Conservation (phyloP, 306 rosid species). For the Trifolium subterraneum region DNA sequence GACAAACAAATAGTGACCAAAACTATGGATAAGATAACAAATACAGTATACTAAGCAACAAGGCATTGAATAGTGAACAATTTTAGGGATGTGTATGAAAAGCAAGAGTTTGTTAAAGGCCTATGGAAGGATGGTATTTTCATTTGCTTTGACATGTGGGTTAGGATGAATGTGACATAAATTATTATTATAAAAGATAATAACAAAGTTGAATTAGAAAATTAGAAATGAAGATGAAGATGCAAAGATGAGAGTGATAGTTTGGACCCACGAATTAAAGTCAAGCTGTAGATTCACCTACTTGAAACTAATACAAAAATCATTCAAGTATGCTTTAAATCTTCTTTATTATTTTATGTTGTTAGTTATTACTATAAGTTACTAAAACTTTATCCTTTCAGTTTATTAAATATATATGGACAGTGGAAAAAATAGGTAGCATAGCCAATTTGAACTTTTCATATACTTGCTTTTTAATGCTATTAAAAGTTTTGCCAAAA, state of each 20-base stretch:
- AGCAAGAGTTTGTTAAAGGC: conserved; percentile 27
- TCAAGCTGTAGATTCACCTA: conserved; percentile 44
- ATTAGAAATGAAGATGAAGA: conserved; percentile 31
- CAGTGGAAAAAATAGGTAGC: conserved; percentile 10
- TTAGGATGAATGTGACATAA: conserved; percentile 49
- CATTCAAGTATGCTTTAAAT: conserved; percentile 27
- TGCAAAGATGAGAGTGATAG: conserved; percentile 47
- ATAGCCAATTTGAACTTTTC: conserved; percentile 36
- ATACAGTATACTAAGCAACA: not conserved
- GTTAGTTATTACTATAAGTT: conserved; percentile 26
- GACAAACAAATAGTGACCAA: no score
- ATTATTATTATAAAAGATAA: conserved; percentile 38
- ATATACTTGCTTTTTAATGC: conserved; percentile 32
- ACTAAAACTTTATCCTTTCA: conserved; percentile 42
- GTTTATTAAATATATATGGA: conserved; percentile 18
- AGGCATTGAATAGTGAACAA: conserved; percentile 27
- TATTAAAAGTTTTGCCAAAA: conserved; percentile 6
- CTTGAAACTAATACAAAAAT: conserved; percentile 22
- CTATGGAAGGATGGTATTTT: conserved; percentile 31
- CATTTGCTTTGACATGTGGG: conserved; percentile 48
- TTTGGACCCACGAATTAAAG: conserved; percentile 52
- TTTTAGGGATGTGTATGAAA: conserved; percentile 16
- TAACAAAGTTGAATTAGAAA: conserved; percentile 21
- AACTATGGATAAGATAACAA: conserved; percentile 6
- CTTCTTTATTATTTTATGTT: conserved; percentile 20